phyloP scores from a whole-genome alignment of 2,329 filamentous ascomycete species.

The Fusarium tjaetaba region DNA sequence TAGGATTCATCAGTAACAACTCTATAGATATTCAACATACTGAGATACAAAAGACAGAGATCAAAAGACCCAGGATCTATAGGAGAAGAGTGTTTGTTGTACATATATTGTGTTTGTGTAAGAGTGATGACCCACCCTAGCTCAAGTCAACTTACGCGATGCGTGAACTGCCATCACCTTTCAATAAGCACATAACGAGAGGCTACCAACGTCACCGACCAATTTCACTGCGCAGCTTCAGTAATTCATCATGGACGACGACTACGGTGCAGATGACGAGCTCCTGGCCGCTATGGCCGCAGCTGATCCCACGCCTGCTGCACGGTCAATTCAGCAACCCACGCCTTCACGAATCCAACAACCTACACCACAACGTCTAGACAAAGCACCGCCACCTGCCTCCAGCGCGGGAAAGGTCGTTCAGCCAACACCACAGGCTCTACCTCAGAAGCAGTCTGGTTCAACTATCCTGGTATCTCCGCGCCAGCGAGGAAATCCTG shows the following conservation, averaged over 20 bases:
- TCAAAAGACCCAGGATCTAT: too few species aligned
- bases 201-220: neutral
- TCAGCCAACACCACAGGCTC: constrained; percentile 89
- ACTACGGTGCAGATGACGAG: constrained; percentile 67
- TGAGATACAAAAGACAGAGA: neutral
- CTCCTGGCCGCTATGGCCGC: constrained; percentile 66
- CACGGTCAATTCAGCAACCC: constrained; percentile 51
- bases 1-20: neutral
- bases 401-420: constrained; percentile 68
- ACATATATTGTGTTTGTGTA: neutral
- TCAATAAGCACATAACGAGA: neutral
- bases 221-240: neutral
- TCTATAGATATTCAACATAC: neutral
- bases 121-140: constrained; percentile 23
- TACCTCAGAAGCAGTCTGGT: constrained; percentile 71
- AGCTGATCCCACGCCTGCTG: constrained; percentile 49
- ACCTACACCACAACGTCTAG: constrained; percentile 66
- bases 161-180: constrained; percentile 26
- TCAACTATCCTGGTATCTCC: constrained; percentile 90
- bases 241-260: constrained; percentile 57
- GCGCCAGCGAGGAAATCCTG: constrained; percentile 93
- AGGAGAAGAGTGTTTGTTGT: neutral
- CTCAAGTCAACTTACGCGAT: constrained; percentile 7
- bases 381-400: constrained; percentile 58
- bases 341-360: constrained; percentile 56